These are phyloP conservation scores for Apodospora peruviana DNA, from an alignment of 495 filamentous ascomycete species.

Conservation along the genomic window DNA sequence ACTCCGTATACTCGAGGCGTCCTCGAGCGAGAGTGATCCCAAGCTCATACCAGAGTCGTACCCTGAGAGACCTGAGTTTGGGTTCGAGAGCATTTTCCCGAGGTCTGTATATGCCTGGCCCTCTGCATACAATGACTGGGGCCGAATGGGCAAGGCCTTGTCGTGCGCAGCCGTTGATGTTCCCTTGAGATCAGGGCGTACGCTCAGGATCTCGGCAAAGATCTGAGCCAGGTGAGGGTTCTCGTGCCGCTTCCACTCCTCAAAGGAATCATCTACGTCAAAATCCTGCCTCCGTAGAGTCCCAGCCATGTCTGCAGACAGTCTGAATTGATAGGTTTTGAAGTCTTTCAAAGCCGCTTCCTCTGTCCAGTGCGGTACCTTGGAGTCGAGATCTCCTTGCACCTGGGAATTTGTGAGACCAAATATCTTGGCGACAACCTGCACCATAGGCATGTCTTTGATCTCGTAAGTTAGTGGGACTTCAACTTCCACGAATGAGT, in stretches of 20 bases:
- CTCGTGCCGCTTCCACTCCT: constrained; percentile 84
- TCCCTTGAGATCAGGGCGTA: constrained; percentile 81
- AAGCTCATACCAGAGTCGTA: constrained; percentile 78
- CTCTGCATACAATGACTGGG: constrained; percentile 30
- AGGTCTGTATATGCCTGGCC: constrained; percentile 56
- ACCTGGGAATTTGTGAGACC: constrained; percentile 67
- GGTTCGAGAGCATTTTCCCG: constrained; percentile 43
- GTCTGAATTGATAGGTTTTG: constrained; percentile 84
- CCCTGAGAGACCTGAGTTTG: constrained; percentile 47
- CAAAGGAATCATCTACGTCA: constrained; percentile 83
- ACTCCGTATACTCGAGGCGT: constrained; percentile 44
- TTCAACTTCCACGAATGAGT: constrained; percentile 66
- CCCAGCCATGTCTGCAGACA: constrained; percentile 69
- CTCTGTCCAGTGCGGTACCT: constrained; percentile 81
- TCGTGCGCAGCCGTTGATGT: constrained; percentile 31
- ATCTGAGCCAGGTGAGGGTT: constrained; percentile 78
- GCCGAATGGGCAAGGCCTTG: constrained; percentile 42
- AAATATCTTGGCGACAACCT: constrained; percentile 79
- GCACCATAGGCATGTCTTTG: constrained; percentile 94
- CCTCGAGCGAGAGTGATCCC: constrained; percentile 60
- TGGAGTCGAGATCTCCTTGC: constrained; percentile 77
- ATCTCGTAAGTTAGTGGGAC: constrained; percentile 83
- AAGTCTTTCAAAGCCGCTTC: constrained; percentile 84
- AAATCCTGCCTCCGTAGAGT: constrained; percentile 83
- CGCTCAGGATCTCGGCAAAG: constrained; percentile 82